Conservation (phyloP, 2,329 filamentous ascomycete species). For the Fusarium sp. region DNA sequence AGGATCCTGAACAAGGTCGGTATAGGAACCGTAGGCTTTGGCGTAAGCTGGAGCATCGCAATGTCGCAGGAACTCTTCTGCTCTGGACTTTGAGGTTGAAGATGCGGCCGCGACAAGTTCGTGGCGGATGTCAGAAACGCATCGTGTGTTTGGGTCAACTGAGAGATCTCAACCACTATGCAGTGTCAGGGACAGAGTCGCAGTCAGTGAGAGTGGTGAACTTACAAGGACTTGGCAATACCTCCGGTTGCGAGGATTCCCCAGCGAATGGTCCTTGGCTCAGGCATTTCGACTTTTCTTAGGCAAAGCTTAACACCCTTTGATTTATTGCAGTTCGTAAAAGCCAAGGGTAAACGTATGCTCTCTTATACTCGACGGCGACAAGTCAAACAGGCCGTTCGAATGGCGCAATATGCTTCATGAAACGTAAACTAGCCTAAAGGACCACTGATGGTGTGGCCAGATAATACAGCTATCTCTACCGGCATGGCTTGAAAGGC, state of each 20-base stretch:
- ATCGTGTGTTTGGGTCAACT: constrained; percentile 74
- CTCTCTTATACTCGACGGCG: background rate
- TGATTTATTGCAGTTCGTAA: background rate
- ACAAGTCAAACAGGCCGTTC: background rate
- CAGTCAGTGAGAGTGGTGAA: background rate
- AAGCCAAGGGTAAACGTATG: background rate
- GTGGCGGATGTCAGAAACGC: constrained; percentile 77
- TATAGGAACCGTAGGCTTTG: constrained; percentile 81
- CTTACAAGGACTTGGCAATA: constrained; percentile 9
- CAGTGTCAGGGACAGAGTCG: background rate
- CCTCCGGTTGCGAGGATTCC: constrained; percentile 7
- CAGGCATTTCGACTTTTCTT: background rate
- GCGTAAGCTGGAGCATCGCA: constrained; percentile 73
- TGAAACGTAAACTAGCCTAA: background rate
- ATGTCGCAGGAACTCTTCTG: constrained; percentile 75
- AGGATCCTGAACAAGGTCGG: constrained; percentile 79
- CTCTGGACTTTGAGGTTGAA: constrained; percentile 74
- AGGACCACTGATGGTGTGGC: background rate
- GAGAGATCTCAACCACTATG: constrained; percentile 71
- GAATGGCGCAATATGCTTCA: background rate
- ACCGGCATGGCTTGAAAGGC: background rate
- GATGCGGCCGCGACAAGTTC: constrained; percentile 83
- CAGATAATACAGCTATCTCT: background rate
- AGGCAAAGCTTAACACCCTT: background rate
- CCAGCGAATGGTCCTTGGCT: background rate